A percentile compares a stretch with the other conserved stretches of the same genome.
Conservation (phyloP, 2,329 filamentous ascomycete species). For the Ascochyta lentis region DNA sequence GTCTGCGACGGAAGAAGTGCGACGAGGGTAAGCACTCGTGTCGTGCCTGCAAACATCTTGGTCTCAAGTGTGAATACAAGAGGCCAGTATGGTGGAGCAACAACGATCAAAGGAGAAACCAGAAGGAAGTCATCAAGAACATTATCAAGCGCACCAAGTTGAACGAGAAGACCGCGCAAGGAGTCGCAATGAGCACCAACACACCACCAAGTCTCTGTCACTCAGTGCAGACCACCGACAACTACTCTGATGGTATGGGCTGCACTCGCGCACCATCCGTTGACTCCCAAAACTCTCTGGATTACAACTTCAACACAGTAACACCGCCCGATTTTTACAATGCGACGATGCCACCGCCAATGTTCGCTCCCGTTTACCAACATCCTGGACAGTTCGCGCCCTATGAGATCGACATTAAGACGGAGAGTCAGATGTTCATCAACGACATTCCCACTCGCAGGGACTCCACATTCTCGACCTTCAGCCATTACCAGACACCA, state of each 20-base stretch:
- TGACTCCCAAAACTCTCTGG: conserved; percentile 75
- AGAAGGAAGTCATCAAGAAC: conserved; percentile 96
- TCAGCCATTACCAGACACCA: conserved; percentile 86
- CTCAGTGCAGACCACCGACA: conserved; percentile 80
- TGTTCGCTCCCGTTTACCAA: conserved; percentile 52
- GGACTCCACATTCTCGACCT: conserved; percentile 89
- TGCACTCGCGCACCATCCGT: conserved; percentile 75
- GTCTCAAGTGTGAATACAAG: conserved; percentile 93
- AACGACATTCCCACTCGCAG: conserved; percentile 85
- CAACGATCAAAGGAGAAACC: conserved; percentile 79
- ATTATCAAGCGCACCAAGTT: conserved; percentile 98
- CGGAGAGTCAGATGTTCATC: conserved; percentile 90
- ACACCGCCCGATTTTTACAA: conserved; percentile 64
- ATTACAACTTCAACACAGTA: conserved; percentile 70
- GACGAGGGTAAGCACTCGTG: conserved; percentile 71
- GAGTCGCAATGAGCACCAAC: conserved; percentile 57
- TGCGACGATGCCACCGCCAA: conserved; percentile 62
- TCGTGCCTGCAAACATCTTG: conserved; percentile 72
- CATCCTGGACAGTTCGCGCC: conserved; percentile 71
- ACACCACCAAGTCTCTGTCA: conserved; percentile 82
- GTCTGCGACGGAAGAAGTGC: conserved; percentile 72
- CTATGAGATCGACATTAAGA: conserved; percentile 96
- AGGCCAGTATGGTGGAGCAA: conserved; percentile 97
- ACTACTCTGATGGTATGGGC: conserved; percentile 76
- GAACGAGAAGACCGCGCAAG: conserved; percentile 76